Base-by-base conservation (phyloP, 768 basidiomycete genomes). In the Pholiota conissans region DNA sequence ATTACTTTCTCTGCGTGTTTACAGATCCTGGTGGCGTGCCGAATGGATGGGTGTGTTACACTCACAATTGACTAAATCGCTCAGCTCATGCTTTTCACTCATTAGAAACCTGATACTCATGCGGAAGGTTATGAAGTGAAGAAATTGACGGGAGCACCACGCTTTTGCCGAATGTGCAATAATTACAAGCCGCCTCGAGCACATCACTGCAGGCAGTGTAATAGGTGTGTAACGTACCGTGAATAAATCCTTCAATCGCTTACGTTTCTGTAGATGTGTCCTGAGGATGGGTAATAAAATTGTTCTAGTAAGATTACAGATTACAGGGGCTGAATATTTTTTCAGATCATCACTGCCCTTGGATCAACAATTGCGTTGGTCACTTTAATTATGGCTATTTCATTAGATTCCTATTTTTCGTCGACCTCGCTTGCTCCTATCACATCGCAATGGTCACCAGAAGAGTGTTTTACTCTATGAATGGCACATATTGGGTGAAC, bases 331-430 rank as follows among this genome's bases (percentile, higher is more conserved):
- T 11, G 22, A 16, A 22, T 50, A 9, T 49, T 39, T 13, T 48
- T 39, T 52, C 24, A 93, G 92, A 94, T 69, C 92, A 94, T 65
- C 92, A 94, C 67, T 93, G 92, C 69, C 93, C 92, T 6, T 95
- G 92, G 93, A 85, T 94, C 29, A 89, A 93, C 70, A 98, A 95
- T 64, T 96, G 95, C 67, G 90, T 99, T 61, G 97, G 97, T 0
- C 89, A 93, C 70, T 84, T 80, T 74, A 99, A 98, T 71, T 87
- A 97, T 62, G 90, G 89, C 0, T 82, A 91, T 72, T 93, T 93
- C 64, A 76, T 97, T 51, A 90, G 95, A 18, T 98, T 98, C 75
- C 82, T 98, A 0, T 90, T 95, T 73, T 96, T 81, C 63, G 95
- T 98, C 52, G 93, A 97, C 68, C 16, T 93, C n/a, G 85, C 95